Evolutionary conservation across 805 yeast genomes (phyloP).

Genomic region (Saturnispora kantuleensis): DNA sequence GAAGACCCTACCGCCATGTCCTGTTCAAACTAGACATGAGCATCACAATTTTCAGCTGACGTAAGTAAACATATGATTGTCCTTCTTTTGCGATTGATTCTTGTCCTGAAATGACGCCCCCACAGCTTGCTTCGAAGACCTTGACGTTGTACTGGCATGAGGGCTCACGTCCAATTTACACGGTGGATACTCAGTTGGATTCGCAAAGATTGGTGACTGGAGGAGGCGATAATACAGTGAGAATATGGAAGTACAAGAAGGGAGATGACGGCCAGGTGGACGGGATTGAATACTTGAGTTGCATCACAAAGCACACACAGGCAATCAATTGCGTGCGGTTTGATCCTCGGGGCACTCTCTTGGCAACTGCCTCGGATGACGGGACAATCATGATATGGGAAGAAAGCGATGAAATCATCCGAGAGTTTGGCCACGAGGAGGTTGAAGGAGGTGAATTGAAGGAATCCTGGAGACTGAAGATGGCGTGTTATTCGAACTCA

Average conservation of each 20-base stretch:
- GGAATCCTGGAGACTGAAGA: slow-evolving; percentile 68
- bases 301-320: slow-evolving; percentile 81
- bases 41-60: no score
- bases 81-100: no score
- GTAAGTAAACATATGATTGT: no score
- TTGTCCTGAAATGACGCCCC: no score
- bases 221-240: slow-evolving; percentile 89
- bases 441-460: slow-evolving; percentile 35
- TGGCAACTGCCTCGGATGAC: slow-evolving; percentile 95
- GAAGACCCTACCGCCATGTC: no score
- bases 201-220: slow-evolving; percentile 55
- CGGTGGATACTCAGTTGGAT: slow-evolving; percentile 51
- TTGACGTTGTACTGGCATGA: slow-evolving; percentile 67
- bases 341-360: slow-evolving; percentile 51
- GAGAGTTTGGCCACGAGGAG: slow-evolving; percentile 51
- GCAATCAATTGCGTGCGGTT: slow-evolving; percentile 90
- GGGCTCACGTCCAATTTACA: slow-evolving; percentile 64
- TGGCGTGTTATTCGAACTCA: slow-evolving; percentile 43
- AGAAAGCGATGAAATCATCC: slow-evolving; percentile 40
- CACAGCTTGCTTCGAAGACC: slow-evolving; percentile 30
- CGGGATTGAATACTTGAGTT: slow-evolving; percentile 64
- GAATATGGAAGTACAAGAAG: slow-evolving; percentile 33
- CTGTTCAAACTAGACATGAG: no score
- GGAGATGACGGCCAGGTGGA: slow-evolving; percentile 17
- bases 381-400: slow-evolving; percentile 83